Base-by-base conservation (phyloP, 805 yeast genomes). In the Pichia cabralensis region DNA sequence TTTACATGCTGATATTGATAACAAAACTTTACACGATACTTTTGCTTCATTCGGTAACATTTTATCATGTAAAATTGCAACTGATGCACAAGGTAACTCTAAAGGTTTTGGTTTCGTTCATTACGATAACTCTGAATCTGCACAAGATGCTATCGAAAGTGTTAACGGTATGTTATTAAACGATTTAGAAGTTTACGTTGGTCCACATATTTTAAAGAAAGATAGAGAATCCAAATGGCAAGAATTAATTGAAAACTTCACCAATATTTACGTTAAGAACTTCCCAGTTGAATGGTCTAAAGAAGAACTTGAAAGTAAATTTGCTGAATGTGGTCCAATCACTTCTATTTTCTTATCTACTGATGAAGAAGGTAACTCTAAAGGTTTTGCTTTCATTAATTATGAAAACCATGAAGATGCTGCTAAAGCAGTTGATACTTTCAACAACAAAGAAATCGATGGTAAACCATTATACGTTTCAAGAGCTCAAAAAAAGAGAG, bases 401-500 rank as follows among this genome's bases (percentile, higher is more conserved):
- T 92, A 58, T 53, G 95, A 77, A 63, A 59, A 65, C 50, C 98
- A 89, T 64, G 86, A 80, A 55, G 71, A 76, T 49, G 98, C 98
- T 48, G 75, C 71, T 51, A 75, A 76, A 66, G 95, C 97, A 42
- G 94, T 89, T 50, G 96, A 84, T 35, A 92, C 71, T 55, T 76
- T 89, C 61, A 83, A 92, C 67, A 95, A 80, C 60, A 67, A 63
- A 50, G 97, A 92, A 58, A 62, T 80, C 61, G 76, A 75, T 53
- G 94, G 92, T 55, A 84, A 83, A 69, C 74, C 69, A 63, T 66
- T 92, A 47, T 92, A 77, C 62, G 98, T 89, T 55, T 96, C 96
- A 55, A 85, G 98, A 67, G 98, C 98, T 51, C 98, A 92, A 73
- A 89, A 86, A 86, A 89, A 86, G 76, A 74, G 82, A 65, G 98